These are phyloP conservation scores for Albizia julibrissin DNA, from an alignment of 306 rosid genomes.

Conservation along the genomic window DNA sequence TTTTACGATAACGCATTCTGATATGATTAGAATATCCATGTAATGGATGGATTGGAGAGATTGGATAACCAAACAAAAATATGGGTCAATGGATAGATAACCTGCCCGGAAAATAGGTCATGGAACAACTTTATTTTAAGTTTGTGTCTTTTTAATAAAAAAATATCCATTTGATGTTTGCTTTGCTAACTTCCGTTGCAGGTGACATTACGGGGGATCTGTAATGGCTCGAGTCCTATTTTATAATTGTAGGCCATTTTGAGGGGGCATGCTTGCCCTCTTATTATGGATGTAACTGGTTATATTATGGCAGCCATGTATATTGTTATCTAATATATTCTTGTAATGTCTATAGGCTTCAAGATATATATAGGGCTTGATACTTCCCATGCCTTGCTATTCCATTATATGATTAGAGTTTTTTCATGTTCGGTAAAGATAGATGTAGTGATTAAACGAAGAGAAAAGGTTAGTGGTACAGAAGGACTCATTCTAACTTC, in stretches of 20 bases:
- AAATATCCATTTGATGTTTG: slow-evolving; percentile 26
- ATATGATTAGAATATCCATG: neutral
- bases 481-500: neutral
- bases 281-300: neutral
- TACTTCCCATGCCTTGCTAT: neutral
- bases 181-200: slow-evolving; percentile 37
- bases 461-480: neutral
- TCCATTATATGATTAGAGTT: neutral
- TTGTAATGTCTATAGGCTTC: slow-evolving; percentile 17
- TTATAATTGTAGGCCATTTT: slow-evolving; percentile 15
- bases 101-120: neutral
- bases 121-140: neutral
- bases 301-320: slow-evolving; percentile 5
- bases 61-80: neutral
- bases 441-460: neutral
- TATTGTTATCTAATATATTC: slow-evolving; percentile 10
- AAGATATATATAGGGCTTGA: neutral
- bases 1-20: slow-evolving; percentile 27
- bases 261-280: slow-evolving; percentile 1
- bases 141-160: neutral
- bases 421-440: slow-evolving; percentile 14
- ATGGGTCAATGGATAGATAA: neutral
- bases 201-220: slow-evolving; percentile 59
- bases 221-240: slow-evolving; percentile 20
- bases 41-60: neutral